Percentiles rank a stretch among this genome's conserved stretches.
Evolutionary conservation across 2,329 filamentous ascomycete genomes (phyloP).

Genomic region (Colletotrichum tropicale): DNA sequence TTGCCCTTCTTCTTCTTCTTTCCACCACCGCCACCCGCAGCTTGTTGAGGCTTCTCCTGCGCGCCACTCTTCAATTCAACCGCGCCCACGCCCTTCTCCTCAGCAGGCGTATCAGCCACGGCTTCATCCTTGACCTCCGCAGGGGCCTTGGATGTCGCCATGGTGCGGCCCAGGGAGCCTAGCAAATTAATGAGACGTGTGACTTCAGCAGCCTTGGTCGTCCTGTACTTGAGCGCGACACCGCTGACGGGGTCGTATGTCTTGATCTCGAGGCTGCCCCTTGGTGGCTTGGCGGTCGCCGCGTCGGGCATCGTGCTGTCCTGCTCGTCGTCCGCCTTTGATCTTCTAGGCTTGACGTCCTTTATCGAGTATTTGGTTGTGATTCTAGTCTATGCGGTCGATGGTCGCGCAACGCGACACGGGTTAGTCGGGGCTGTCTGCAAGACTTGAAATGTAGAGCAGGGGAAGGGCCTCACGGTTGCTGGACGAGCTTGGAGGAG

Average conservation of each 20-base stretch:
- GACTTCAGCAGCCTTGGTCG: conserved; percentile 89
- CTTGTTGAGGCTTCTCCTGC: conserved; percentile 29
- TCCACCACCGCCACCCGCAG: conserved; percentile 43
- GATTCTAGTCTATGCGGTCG: conserved; percentile 73
- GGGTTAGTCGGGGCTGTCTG: neutral
- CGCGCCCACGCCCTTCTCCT: conserved; percentile 35
- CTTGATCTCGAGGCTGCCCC: conserved; percentile 80
- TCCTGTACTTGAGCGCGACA: conserved; percentile 87
- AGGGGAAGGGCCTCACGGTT: conserved; percentile 65
- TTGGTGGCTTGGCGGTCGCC: conserved; percentile 51
- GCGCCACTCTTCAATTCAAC: conserved; percentile 31
- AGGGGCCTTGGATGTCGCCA: conserved; percentile 49
- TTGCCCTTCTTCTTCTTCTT: conserved; percentile 78
- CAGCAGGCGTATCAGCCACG: conserved; percentile 43
- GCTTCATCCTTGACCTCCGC: conserved; percentile 45
- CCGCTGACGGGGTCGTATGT: conserved; percentile 86
- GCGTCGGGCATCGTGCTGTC: conserved; percentile 30
- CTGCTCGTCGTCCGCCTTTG: conserved; percentile 27
- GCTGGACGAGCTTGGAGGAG: conserved; percentile 86
- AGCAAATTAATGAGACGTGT: conserved; percentile 79
- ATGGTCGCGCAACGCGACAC: neutral
- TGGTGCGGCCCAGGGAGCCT: conserved; percentile 74
- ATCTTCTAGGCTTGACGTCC: conserved; percentile 37
- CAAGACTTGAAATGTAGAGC: neutral
- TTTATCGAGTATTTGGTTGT: conserved; percentile 89